Evolutionary conservation across 208 protist genomes (phyloP), one percentile per base, ranked within the genome.

Genomic region (Trypanosoma congolense): DNA sequence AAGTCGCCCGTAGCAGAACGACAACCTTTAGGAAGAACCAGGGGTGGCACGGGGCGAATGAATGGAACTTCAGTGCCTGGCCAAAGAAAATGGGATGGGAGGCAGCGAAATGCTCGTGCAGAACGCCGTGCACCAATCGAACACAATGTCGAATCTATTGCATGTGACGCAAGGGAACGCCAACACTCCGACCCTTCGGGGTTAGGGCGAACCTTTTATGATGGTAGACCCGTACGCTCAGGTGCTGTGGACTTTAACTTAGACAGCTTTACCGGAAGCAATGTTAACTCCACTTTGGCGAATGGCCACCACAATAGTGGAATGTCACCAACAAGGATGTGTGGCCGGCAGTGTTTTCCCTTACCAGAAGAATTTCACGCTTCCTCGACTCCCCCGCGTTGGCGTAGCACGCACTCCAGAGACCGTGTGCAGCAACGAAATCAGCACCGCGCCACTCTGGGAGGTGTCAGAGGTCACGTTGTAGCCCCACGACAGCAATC

Each of bases 401-500:
- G 40, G 25, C 3, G 25, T 1, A 21, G 24, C 9, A 28, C 53
- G 21, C 1, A 25, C 18, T 4, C 30, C 5, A 9, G 33, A 10
- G 19, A 47, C 42, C 8, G 25, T 21, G n/a, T 1, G 1, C 14
- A 9, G n/a, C 33, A 25, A 19, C 33, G 33, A 6, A 38, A 38
- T 12, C 33, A 38, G 9, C 6, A 12, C 9, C 6, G 12, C 33
- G 12, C 33, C 6, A 38, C 6, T 12, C 6, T 38, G 12, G 33
- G 33, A 38, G 33, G 33, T 38, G 9, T 6, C 6, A 38, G 35
- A 25, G 42, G 24, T 5, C 41, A 19, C 26, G 19, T 46, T 62
- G 66, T 67, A 44, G 73, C 80, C n/a, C 83, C 75, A 19, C 48
- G 83, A 26, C 69, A 70, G 18, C 66, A 80, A 52, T 62, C 83